Base-by-base conservation (phyloP, 192 early-diverging fungal species). In the Chytriomyces sp. region DNA sequence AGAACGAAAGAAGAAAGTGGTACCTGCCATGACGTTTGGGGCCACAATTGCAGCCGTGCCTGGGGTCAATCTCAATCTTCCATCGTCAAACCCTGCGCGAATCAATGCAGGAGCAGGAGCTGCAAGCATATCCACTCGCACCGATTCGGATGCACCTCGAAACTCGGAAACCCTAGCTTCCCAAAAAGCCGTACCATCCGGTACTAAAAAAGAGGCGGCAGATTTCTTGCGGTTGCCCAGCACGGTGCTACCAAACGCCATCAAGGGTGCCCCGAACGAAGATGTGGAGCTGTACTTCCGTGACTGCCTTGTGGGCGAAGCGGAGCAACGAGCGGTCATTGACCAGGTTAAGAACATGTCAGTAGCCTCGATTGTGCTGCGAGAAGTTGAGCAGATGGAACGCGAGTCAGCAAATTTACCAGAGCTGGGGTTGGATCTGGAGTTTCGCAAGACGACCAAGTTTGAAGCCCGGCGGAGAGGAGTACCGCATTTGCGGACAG, bases 271-370 rank as follows among this genome's bases (percentile, higher is more conserved):
- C 25, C 30, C 68, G 0, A 36, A 78, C 12, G 64, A 75, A 19
- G 80, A 85, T 39, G 71, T 75, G 4, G 78, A 79, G 22, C 72
- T 82, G 25, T 81, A 78, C 52, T 77, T 82, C 17, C 54, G 78
- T 1, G 55, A 38, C 17, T 79, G 73, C 5, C 74, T 85, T 0
- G 78, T 82, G 0, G 74, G 64, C 8, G 80, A 85, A 39, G 37
- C 62, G 59, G 83, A 85, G 49, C 73, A 60, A 3, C 55, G 70
- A n/a, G 77, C 70, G 2, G 83, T 85, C 5, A 79, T 85, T 41
- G 77, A 82, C 30, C 77, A 85, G 60, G 80, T 85, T 12, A 74
- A 74, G 33, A 41, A 68, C 1, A 75, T 85, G 76, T 64, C 79
- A 2, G 74, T 61, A 4, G 80, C 78, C 32, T 64, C 77, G 12